Base-by-base conservation (phyloP, 106 monocot species). In the Dioscorea dumetorum region DNA sequence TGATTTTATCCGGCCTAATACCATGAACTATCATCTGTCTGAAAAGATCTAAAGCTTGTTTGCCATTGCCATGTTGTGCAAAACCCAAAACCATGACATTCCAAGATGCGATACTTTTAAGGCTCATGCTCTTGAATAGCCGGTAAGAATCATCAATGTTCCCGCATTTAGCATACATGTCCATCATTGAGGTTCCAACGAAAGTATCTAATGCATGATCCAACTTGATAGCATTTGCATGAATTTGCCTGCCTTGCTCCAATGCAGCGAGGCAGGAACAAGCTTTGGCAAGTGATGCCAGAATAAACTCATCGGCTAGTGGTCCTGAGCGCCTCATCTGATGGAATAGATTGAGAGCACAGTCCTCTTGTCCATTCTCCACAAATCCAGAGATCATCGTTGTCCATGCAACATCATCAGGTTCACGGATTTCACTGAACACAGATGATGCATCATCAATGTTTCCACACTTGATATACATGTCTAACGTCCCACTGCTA, bases 111-210 rank as follows among this genome's bases (percentile, higher is more conserved):
- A 72, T 50, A 63, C 19, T 77, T 70, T 77, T 81, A 0, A 24
- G 34, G 16, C 62, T 31, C 73, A 78, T 80, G 67, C 77, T 80
- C 53, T 78, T 73, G 63, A 91, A 87, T 14, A 87, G 56, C 23
- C 35, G n/a, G 15, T 67, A 77, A 11, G 87, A 84, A 60, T 91
- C 87, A 21, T 91, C 75, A 19, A 91, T 58, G 34, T 35, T 84
- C 22, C 91, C 91, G 73, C 91, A 91, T 73, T 84, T 91, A 57
- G 84, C 81, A 78, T 91, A 91, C 91, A 87, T 87, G 58, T 91
- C 91, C 73, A 91, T 64, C 17, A 77, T 68, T 23, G 91, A 84
- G 23, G 86, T 91, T 11, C 60, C 78, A 1, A 87, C 86, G 72
- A 84, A 87, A 41, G 79, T 9, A 81, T 87, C 84, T 8, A 61